phyloP scores from a whole-genome alignment of 352 stramenopile species.

The Pythium sukuiense region DNA sequence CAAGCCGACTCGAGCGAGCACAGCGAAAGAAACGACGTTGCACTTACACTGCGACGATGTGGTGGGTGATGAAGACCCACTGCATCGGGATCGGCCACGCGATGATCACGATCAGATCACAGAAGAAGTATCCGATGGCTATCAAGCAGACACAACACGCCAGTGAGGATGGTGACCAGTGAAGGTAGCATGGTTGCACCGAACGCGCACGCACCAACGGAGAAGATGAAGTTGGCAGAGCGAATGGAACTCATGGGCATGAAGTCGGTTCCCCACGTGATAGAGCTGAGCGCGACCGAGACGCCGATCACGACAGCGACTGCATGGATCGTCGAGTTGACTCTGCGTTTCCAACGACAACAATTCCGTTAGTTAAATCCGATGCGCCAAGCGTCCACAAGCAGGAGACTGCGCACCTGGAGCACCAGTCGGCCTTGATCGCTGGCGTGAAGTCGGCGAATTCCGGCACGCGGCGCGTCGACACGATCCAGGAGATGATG shows the following conservation, averaged over 20 bases:
- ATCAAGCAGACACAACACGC: slow-evolving; percentile 8
- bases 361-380: neutral
- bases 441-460: slow-evolving; percentile 59
- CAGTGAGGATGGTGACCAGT: neutral
- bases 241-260: slow-evolving; percentile 76
- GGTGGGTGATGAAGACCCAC: slow-evolving; percentile 75
- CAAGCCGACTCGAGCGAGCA: neutral
- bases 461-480: slow-evolving; percentile 51
- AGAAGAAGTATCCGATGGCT: slow-evolving; percentile 83
- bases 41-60: slow-evolving; percentile 78
- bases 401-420: slow-evolving; percentile 38
- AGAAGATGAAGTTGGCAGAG: slow-evolving; percentile 79
- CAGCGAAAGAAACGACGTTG: neutral
- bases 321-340: slow-evolving; percentile 82
- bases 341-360: slow-evolving; percentile 32
- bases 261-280: slow-evolving; percentile 60
- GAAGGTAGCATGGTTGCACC: neutral
- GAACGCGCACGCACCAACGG: slow-evolving; percentile 48
- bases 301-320: slow-evolving; percentile 65
- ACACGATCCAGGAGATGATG: slow-evolving; percentile 57
- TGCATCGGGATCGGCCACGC: slow-evolving; percentile 77
- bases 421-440: slow-evolving; percentile 85
- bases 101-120: slow-evolving; percentile 80
- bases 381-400: neutral
- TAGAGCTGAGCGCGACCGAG: slow-evolving; percentile 58